These are phyloP conservation scores for Neopestalotiopsis clavispora DNA, from an alignment of 2,329 filamentous ascomycete genomes.

Conservation along the genomic window DNA sequence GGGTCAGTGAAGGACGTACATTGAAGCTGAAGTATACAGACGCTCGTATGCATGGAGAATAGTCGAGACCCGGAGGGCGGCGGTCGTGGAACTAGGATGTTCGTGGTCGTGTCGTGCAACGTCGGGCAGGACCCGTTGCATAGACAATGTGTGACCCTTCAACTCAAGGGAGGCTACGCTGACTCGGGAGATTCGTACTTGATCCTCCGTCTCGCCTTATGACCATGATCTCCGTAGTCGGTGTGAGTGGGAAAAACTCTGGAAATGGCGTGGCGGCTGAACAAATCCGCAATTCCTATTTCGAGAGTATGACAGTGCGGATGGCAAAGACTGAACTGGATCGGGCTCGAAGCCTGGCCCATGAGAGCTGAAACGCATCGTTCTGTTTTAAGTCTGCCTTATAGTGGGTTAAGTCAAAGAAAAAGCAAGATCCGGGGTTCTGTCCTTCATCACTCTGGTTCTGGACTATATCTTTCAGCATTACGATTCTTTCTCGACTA, in stretches of 20 bases:
- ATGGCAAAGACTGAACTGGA: not conserved
- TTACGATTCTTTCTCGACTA: not conserved
- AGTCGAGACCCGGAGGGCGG: not conserved
- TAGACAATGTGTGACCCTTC: conserved; percentile 4
- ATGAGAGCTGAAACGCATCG: not conserved
- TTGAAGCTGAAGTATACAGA: not conserved
- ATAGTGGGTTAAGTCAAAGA: not conserved
- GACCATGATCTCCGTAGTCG: not conserved
- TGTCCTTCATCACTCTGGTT: not conserved
- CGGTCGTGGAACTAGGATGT: not conserved
- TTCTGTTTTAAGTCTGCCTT: not conserved
- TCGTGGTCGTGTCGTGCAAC: not conserved
- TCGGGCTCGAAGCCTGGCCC: not conserved
- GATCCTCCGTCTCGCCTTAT: not conserved
- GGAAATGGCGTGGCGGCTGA: not conserved
- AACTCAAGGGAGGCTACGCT: not conserved
- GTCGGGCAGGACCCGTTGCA: not conserved
- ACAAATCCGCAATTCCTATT: not conserved
- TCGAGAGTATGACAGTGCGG: not conserved
- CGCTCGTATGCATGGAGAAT: not conserved
- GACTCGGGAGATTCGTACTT: not conserved
- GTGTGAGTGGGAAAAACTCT: not conserved
- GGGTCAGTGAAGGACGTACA: not conserved
- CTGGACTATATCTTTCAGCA: not conserved
- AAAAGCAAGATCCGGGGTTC: not conserved